phyloP scores from a whole-genome alignment of 108 stramenopile genomes.

The Mediolabrus comicus region DNA sequence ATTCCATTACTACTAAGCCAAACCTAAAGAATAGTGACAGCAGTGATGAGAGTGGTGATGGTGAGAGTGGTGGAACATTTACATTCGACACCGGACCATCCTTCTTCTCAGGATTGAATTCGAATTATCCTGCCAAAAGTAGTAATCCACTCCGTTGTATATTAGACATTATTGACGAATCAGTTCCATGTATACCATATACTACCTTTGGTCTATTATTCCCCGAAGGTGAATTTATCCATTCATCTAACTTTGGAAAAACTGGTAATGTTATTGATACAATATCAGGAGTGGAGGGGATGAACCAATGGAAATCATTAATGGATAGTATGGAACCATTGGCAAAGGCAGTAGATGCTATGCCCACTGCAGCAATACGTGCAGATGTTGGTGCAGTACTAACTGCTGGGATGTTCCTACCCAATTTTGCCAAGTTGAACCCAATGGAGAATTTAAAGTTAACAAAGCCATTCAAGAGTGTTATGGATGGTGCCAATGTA shows the following conservation, averaged over 20 bases:
- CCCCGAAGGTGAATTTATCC: constrained; percentile 71
- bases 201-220: constrained; percentile 64
- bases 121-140: constrained; percentile 51
- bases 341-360: constrained; percentile 62
- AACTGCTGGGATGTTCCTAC: constrained; percentile 61
- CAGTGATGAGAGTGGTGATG: too few species aligned
- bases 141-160: constrained; percentile 68
- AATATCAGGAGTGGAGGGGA: constrained; percentile 39
- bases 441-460: constrained; percentile 75
- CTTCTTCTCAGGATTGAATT: constrained; percentile 81
- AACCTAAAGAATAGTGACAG: too few species aligned
- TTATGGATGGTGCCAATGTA: constrained; percentile 57
- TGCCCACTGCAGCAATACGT: constrained; percentile 72
- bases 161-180: constrained; percentile 63
- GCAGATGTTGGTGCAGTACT: constrained; percentile 52
- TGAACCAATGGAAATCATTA: constrained; percentile 47
- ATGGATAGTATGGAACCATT: constrained; percentile 69
- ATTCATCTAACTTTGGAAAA: constrained; percentile 54
- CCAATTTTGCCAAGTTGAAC: constrained; percentile 67
- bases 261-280: constrained; percentile 36
- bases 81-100: constrained; percentile 89
- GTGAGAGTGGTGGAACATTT: constrained; percentile 52
- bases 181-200: constrained; percentile 61
- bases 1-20: too few species aligned
- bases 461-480: constrained; percentile 59